These are phyloP conservation scores for Rhodotorula sp. DNA, from an alignment of 1,284 basidiomycete species.

Conservation along the genomic window DNA sequence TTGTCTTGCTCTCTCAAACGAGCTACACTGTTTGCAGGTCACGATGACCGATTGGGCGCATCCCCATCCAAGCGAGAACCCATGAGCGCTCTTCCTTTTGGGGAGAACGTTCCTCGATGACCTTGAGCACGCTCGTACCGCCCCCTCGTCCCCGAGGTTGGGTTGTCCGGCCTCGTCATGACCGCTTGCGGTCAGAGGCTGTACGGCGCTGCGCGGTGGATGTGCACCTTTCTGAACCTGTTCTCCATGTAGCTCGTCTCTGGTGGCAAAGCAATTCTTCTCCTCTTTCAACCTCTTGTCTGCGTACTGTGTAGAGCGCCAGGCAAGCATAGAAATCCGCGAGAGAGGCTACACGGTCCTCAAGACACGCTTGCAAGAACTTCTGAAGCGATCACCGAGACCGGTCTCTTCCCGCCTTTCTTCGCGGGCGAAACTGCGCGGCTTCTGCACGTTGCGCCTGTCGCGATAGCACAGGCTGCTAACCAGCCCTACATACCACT, in stretches of 20 bases:
- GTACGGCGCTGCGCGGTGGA: slow-evolving; percentile 28
- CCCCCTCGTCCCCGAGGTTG: slow-evolving; percentile 25
- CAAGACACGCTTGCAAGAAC: too few relatives aligned
- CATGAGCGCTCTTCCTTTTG: background rate
- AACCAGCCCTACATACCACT: too few relatives aligned
- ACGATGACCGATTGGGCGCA: slow-evolving; percentile 21
- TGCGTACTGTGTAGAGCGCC: too few relatives aligned
- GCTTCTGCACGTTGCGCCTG: too few relatives aligned
- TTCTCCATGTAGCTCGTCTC: background rate
- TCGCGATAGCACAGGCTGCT: too few relatives aligned
- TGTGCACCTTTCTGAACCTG: slow-evolving; percentile 26
- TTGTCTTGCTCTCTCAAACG: slow-evolving; percentile 26
- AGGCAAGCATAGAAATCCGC: too few relatives aligned
- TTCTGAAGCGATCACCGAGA: too few relatives aligned
- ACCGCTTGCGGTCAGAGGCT: slow-evolving; percentile 5
- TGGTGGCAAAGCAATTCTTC: too few relatives aligned
- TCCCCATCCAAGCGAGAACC: slow-evolving; percentile 27
- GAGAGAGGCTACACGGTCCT: too few relatives aligned
- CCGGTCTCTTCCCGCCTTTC: too few relatives aligned
- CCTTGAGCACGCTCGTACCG: slow-evolving; percentile 28
- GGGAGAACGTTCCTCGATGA: slow-evolving; percentile 9
- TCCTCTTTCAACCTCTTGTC: too few relatives aligned
- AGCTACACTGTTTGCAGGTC: slow-evolving; percentile 29
- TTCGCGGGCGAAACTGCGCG: too few relatives aligned
- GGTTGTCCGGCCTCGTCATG: slow-evolving; percentile 9